Conservation (phyloP, 2,329 filamentous ascomycete genomes). For the Botrytis deweyae region DNA sequence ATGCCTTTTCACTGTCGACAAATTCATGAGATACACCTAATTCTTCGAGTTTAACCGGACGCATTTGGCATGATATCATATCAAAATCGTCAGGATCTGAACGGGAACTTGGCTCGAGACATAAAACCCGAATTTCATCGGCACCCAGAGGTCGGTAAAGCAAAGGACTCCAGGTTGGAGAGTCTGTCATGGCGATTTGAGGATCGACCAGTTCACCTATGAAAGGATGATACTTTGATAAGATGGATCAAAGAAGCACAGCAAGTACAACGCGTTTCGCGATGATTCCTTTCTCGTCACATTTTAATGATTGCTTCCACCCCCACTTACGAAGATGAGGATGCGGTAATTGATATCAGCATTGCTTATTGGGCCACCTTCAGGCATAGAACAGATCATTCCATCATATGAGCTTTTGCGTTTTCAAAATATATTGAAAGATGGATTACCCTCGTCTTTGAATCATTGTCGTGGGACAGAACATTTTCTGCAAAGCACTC, state of each 20-base stretch:
- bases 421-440: not conserved
- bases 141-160: not conserved
- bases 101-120: conserved; percentile 14
- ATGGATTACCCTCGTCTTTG: not conserved
- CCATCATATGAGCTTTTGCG: not conserved
- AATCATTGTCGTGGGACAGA: not conserved
- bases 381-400: not conserved
- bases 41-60: not conserved
- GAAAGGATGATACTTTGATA: accelerated
- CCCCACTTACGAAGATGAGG: not conserved
- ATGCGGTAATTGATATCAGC: not conserved
- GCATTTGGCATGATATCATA: conserved; percentile 16
- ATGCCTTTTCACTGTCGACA: not conserved
- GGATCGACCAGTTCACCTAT: accelerated
- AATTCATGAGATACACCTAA: not conserved
- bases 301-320: not conserved
- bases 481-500: not conserved
- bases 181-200: not conserved
- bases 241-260: not conserved
- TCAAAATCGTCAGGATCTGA: not conserved
- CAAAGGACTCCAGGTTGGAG: not conserved
- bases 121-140: conserved; percentile 9
- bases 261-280: not conserved
- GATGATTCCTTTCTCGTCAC: not conserved
- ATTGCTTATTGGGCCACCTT: not conserved